Base-by-base conservation (phyloP, 75 land plant genomes). In the Pseudotsuga menziesii region DNA sequence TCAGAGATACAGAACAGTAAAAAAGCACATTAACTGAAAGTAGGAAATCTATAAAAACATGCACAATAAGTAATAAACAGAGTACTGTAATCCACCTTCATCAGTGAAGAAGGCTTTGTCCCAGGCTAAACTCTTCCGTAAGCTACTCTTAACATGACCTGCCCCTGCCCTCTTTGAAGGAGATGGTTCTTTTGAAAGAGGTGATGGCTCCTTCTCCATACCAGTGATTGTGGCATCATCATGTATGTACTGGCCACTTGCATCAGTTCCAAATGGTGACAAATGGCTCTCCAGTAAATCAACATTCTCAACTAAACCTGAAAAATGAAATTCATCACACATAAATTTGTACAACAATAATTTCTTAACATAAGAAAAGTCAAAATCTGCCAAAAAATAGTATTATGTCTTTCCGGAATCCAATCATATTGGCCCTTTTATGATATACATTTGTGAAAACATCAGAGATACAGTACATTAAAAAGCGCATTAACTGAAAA, bases 71-170 rank as follows among this genome's bases (percentile, higher is more conserved):
- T 44, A 44, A 44, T 4, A 48, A 48, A 48, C 54, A 48, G 9
- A 48, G 12, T 48, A 48, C 54, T 48, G 54, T 48, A 52, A n/a
- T n/a, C 22, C 19, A 88, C 97, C 97, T 85, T 85, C 97, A 80
- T 84, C 86, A 9, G 94, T 91, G 62, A 92, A 91, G 76, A 94
- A 94, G 8, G 97, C 97, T 75, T 82, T 94, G 72, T 94, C 89
- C 97, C 97, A 94, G 6, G 97, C 97, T 72, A 94, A 76, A 80
- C 94, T 92, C 77, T 94, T 89, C 5, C 97, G 89, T 79, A 94
- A 77, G 63, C 88, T 91, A 73, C 64, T 84, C 72, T 76, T 85
- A 23, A 79, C 80, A 70, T 57, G 11, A 0, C 54, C 77, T 79
- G 39, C 86, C 78, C 16, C 73, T 66, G 26, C 58, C 82, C 25